Percentiles rank a stretch among this genome's conserved stretches.
phyloP scores from a whole-genome alignment of 2,329 filamentous ascomycete species.

The Cercospora beticola region DNA sequence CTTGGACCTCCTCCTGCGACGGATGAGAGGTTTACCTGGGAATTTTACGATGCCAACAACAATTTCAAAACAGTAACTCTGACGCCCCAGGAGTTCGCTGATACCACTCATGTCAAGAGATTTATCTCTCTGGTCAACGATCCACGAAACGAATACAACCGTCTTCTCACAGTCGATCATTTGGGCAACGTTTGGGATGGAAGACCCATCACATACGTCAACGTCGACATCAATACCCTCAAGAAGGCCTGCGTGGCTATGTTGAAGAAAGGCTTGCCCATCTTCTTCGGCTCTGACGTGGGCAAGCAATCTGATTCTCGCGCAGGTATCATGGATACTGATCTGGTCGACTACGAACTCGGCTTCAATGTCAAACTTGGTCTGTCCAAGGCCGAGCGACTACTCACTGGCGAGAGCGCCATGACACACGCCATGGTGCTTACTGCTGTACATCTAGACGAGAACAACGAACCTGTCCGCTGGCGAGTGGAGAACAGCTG shows the following conservation, averaged over 20 bases:
- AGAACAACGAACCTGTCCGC: slow-evolving; percentile 61
- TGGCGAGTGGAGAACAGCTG: slow-evolving; percentile 90
- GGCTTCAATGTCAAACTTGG: slow-evolving; percentile 76
- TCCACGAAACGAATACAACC: slow-evolving; percentile 72
- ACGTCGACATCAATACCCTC: slow-evolving; percentile 71
- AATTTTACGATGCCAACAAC: slow-evolving; percentile 69
- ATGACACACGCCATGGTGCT: slow-evolving; percentile 96
- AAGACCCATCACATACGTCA: slow-evolving; percentile 74
- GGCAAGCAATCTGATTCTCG: slow-evolving; percentile 72
- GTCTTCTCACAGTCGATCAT: slow-evolving; percentile 71
- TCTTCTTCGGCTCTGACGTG: slow-evolving; percentile 89
- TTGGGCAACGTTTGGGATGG: slow-evolving; percentile 82
- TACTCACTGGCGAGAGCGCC: slow-evolving; percentile 70
- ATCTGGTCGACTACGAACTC: slow-evolving; percentile 74
- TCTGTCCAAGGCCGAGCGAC: slow-evolving; percentile 72
- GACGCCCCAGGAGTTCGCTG: slow-evolving; percentile 71
- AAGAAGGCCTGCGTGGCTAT: slow-evolving; percentile 73
- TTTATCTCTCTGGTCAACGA: slow-evolving; percentile 85
- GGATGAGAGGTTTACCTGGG: slow-evolving; percentile 72
- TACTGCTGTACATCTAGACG: slow-evolving; percentile 77
- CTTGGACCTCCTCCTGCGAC: slow-evolving; percentile 75
- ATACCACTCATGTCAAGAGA: slow-evolving; percentile 62
- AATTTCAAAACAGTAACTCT: slow-evolving; percentile 62
- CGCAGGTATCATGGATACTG: slow-evolving; percentile 76
- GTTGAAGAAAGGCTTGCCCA: slow-evolving; percentile 73